Percentiles rank a stretch among this genome's conserved stretches.
Conservation (phyloP, 2,329 filamentous ascomycete genomes). For the Diaporthe batatas region DNA sequence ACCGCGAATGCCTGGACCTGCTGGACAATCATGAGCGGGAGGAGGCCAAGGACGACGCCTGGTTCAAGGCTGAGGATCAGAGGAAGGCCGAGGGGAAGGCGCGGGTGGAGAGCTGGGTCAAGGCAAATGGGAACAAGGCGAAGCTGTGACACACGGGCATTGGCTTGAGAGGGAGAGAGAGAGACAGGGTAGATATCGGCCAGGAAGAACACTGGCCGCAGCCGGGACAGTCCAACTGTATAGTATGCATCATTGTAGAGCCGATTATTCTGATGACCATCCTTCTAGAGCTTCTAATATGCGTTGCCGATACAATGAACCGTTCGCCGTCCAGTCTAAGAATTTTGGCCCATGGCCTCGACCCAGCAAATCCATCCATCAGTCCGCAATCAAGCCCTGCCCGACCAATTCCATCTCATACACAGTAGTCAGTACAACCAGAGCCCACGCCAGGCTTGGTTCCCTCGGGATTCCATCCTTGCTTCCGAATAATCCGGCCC, state of each 20-base stretch:
- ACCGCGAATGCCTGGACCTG: conserved; percentile 72
- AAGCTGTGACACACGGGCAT: conserved; percentile 52
- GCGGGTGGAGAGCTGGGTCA: conserved; percentile 65
- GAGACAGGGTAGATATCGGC: no score
- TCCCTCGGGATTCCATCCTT: conserved; percentile 8
- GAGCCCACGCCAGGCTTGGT: background rate
- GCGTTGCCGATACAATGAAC: background rate
- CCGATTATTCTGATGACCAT: background rate
- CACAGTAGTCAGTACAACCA: conserved; percentile 23
- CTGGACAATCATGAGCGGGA: conserved; percentile 65
- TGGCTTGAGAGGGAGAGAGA: no score
- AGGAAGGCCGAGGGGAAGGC: conserved; percentile 58
- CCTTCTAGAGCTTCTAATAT: conserved; percentile 9
- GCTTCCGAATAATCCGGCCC: background rate
- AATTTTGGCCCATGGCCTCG: conserved; percentile 9
- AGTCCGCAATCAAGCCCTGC: conserved; percentile 12
- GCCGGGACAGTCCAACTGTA: background rate
- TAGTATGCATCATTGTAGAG: background rate
- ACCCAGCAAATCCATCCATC: conserved; percentile 18
- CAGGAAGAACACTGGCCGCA: background rate
- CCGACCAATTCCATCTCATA: conserved; percentile 2
- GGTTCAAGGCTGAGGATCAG: conserved; percentile 56
- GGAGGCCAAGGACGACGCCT: conserved; percentile 62
- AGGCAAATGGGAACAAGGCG: conserved; percentile 53
- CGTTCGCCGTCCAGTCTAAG: conserved; percentile 20